A percentile compares a stretch with the other conserved stretches of the same genome.
Evolutionary conservation across 305 asterid species (phyloP).

Genomic region (Rubia tinctorum): DNA sequence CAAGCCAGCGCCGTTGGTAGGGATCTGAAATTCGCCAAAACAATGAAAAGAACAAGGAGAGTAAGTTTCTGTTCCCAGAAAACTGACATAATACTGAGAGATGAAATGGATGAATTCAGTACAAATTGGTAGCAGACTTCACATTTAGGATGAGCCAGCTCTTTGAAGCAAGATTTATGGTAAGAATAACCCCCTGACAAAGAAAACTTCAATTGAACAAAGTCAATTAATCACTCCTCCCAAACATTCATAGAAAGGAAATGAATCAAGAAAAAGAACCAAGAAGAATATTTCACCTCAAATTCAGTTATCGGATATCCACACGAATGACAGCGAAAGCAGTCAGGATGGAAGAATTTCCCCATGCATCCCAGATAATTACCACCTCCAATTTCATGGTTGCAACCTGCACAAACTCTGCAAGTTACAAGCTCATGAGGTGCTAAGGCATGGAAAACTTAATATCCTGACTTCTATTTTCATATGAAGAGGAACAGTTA

Average conservation of each 20-base stretch:
- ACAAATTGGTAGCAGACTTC: slow-evolving; percentile 96
- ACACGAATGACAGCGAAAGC: slow-evolving; percentile 89
- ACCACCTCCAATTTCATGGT: slow-evolving; percentile 71
- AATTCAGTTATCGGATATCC: slow-evolving; percentile 72
- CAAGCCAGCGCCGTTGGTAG: slow-evolving; percentile 56
- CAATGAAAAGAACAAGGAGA: background rate
- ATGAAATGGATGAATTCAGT: slow-evolving; percentile 22
- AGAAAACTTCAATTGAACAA: slow-evolving; percentile 76
- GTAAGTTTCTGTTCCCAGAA: background rate
- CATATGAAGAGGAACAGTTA: background rate
- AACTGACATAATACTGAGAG: background rate
- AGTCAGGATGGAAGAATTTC: slow-evolving; percentile 80
- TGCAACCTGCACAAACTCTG: slow-evolving; percentile 91
- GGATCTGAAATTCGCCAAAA: slow-evolving; percentile 52
- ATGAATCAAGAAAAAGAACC: background rate
- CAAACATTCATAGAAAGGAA: slow-evolving; percentile 7
- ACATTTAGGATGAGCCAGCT: slow-evolving; percentile 95
- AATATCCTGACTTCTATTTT: background rate
- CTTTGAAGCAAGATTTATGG: slow-evolving; percentile 96
- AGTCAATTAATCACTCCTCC: slow-evolving; percentile 47
- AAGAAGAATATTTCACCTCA: slow-evolving; percentile 53
- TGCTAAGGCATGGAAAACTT: background rate
- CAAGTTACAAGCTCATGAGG: slow-evolving; percentile 12
- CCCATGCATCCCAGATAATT: slow-evolving; percentile 97
- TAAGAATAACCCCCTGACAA: slow-evolving; percentile 82